Evolutionary conservation across 1,284 basidiomycete species (phyloP).

Genomic region (Rhodotorula sp.): DNA sequence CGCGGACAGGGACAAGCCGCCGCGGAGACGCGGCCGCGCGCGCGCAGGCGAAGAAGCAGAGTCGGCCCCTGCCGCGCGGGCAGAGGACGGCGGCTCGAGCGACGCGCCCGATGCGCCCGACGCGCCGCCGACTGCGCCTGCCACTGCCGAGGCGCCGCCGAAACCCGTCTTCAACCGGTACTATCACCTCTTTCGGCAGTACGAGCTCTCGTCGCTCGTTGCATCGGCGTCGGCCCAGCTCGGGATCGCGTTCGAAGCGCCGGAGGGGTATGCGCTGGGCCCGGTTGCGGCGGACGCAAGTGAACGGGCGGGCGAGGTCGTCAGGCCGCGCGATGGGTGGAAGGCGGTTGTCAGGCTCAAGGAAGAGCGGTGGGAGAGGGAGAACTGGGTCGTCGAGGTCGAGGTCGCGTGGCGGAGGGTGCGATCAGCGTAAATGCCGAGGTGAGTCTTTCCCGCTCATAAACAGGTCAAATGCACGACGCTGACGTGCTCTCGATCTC

Average conservation of each 20-base stretch:
- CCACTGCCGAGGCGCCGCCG: neutral
- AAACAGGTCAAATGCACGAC: too few species aligned
- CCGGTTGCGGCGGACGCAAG: neutral
- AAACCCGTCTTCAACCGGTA: slow-evolving; percentile 71
- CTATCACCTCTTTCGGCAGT: slow-evolving; percentile 86
- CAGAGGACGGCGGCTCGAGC: too few species aligned
- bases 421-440: neutral
- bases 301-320: neutral
- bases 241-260: slow-evolving; percentile 53
- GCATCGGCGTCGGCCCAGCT: slow-evolving; percentile 63
- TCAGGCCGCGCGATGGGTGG: slow-evolving; percentile 2
- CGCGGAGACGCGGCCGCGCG: too few species aligned
- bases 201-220: slow-evolving; percentile 69
- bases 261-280: neutral
- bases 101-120: neutral
- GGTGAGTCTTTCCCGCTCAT: neutral
- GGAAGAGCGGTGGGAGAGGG: slow-evolving; percentile 41
- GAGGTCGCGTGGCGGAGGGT: slow-evolving; percentile 26
- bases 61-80: neutral
- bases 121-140: neutral
- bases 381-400: slow-evolving; percentile 41
- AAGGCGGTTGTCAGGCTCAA: slow-evolving; percentile 12
- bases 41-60: slow-evolving; percentile 17
- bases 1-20: slow-evolving; percentile 48
- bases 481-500: too few species aligned